A percentile compares a stretch with the other conserved stretches of the same genome.
These are phyloP conservation scores for Lactarius hatsudake DNA, from an alignment of 768 basidiomycete genomes.

Conservation along the genomic window DNA sequence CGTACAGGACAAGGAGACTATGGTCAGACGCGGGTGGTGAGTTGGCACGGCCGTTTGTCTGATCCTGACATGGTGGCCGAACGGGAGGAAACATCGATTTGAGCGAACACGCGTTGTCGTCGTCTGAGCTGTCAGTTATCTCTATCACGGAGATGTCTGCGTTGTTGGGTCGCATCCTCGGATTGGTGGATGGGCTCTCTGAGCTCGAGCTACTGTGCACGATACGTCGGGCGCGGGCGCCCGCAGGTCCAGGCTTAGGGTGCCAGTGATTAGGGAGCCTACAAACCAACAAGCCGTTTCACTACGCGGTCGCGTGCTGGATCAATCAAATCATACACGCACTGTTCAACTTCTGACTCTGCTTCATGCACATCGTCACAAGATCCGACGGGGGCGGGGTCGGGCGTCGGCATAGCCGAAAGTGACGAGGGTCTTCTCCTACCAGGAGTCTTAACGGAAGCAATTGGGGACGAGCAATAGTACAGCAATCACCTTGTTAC, in stretches of 20 bases:
- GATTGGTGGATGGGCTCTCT: not conserved
- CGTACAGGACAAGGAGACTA: slow-evolving; percentile 9
- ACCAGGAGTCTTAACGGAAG: not conserved
- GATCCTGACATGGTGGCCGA: not conserved
- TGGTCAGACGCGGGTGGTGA: not conserved
- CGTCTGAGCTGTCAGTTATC: slow-evolving; percentile 20
- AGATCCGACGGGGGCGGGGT: not conserved
- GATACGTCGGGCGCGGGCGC: slow-evolving; percentile 15
- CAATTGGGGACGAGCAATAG: not conserved
- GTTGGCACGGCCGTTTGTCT: not conserved
- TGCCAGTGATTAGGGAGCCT: not conserved
- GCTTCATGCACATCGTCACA: not conserved
- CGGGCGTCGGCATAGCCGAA: slow-evolving; percentile 1
- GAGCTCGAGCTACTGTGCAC: slow-evolving; percentile 18
- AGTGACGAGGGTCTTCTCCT: slow-evolving; percentile 17
- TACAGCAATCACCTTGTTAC: slow-evolving; percentile 1
- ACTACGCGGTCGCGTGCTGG: not conserved
- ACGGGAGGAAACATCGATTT: not conserved
- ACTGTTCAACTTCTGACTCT: slow-evolving; percentile 17
- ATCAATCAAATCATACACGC: slow-evolving; percentile 1
- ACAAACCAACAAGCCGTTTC: not conserved
- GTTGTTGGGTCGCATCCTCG: not conserved
- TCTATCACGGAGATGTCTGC: slow-evolving; percentile 10
- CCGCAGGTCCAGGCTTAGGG: slow-evolving; percentile 3
- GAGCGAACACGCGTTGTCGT: not conserved